Base-by-base conservation (phyloP, 805 yeast species). In the Ogataea trehaloabstinens region DNA sequence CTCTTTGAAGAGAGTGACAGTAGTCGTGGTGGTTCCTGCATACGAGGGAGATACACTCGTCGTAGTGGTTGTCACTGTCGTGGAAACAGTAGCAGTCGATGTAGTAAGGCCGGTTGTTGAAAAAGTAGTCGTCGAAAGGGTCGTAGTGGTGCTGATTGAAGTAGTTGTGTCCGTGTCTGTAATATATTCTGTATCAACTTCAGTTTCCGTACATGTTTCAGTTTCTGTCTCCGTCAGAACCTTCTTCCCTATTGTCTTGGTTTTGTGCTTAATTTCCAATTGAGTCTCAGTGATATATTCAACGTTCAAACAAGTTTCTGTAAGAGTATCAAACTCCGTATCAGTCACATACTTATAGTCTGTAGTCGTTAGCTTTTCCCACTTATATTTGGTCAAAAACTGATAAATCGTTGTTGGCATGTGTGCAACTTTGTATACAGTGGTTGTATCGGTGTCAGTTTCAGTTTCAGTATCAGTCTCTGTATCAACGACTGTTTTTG, bases 401-500 rank as follows among this genome's bases (percentile, higher is more conserved):
- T 37, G 38, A 34, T 41, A 37, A 13, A 41, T 31, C 3, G 55
- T 51, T 1, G 55, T 51, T 10, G 53, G 55, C 10, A 30, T 25
- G 8, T 39, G 34, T 1, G 49, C 37, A 13, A 49, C 42, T 19
- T 43, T 48, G 42, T 30, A 51, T 2, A 43, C 51, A 1, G 53
- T 51, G 4, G 55, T 49, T 10, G 52, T 48, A 16, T 28, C 49
- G 3, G 44, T 37, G 11, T 31, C 43, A 1, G 45, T 42, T 22
- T 51, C 50, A 10, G 53, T 51, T 34, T 44, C 52, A 12, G 48
- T 45, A 5, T 34, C 44, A 4, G 38, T 37, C 24, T 45, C 45
- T 2, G 49, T 44, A 16, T 47, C 45, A 5, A 43, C 34, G 19
- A 37, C 39, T 2, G 47, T 49, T 17, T 33, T 43, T 8, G 35